A percentile compares a stretch with the other conserved stretches of the same genome.
Evolutionary conservation across 1,284 basidiomycete genomes (phyloP).

Genomic region (Paramarasmius palmivorus): DNA sequence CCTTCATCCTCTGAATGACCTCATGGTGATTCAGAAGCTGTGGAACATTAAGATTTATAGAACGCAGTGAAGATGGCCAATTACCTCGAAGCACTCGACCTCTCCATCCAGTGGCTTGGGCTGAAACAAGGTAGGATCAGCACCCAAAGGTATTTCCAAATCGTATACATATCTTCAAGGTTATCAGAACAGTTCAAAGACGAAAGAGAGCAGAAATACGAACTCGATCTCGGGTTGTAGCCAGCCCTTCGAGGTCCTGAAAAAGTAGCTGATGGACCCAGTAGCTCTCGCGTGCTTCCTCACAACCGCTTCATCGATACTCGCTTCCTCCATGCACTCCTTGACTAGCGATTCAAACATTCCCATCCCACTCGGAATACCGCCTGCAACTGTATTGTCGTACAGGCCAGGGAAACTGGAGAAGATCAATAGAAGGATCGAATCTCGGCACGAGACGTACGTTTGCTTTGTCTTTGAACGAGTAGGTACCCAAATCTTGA

Average conservation of each 20-base stretch:
- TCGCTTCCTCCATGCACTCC: constrained; percentile 93
- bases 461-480: constrained; percentile 87
- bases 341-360: constrained; percentile 83
- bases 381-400: constrained; percentile 82
- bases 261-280: constrained; percentile 72
- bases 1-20: constrained; percentile 57
- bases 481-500: constrained; percentile 86
- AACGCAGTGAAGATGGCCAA: constrained; percentile 13
- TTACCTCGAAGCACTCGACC: constrained; percentile 86
- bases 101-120: constrained; percentile 88
- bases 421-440: constrained; percentile 3
- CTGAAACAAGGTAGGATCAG: constrained; percentile 48
- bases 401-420: constrained; percentile 72
- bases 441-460: constrained; percentile 38
- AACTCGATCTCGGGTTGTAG: constrained; percentile 87
- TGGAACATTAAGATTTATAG: not conserved
- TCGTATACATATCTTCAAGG: constrained; percentile 78
- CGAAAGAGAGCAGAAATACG: constrained; percentile 25
- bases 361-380: constrained; percentile 75
- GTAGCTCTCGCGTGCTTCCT: constrained; percentile 55
- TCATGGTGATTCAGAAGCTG: constrained; percentile 62
- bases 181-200: not conserved
- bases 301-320: constrained; percentile 66
- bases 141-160: constrained; percentile 60
- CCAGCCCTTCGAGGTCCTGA: constrained; percentile 71